A percentile compares a stretch with the other conserved stretches of the same genome.
These are phyloP conservation scores for Leccinum subgranulosum DNA, from an alignment of 768 basidiomycete genomes.

Conservation along the genomic window DNA sequence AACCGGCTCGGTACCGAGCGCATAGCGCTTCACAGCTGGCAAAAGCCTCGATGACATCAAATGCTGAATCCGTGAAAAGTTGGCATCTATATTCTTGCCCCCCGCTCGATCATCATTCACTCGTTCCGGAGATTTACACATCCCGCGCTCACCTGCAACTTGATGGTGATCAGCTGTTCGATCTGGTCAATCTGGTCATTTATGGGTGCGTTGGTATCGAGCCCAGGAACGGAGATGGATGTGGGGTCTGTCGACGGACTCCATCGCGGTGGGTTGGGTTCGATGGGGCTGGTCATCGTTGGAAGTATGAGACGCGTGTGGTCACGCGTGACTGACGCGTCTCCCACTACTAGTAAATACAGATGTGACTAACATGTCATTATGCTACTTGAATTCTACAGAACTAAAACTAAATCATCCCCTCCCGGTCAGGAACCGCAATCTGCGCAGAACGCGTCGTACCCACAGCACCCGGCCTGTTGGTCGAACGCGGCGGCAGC, in stretches of 20 bases:
- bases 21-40: conserved; percentile 88
- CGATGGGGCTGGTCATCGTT: conserved; percentile 41
- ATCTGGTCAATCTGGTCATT: conserved; percentile 91
- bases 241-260: conserved; percentile 60
- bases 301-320: conserved; percentile 7
- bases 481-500: conserved; percentile 62
- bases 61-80: conserved; percentile 88
- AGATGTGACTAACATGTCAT: neutral
- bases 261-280: conserved; percentile 67
- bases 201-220: conserved; percentile 65
- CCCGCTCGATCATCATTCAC: conserved; percentile 7
- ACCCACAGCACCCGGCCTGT: conserved; percentile 56
- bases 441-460: conserved; percentile 46
- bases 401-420: conserved; percentile 49
- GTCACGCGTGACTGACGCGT: conserved; percentile 28
- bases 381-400: too few relatives aligned
- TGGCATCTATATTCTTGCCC: conserved; percentile 82
- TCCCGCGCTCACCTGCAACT: conserved; percentile 63
- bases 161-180: conserved; percentile 90
- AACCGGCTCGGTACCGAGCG: conserved; percentile 82
- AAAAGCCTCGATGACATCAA: conserved; percentile 75
- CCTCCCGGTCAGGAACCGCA: conserved; percentile 54
- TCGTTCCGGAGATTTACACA: conserved; percentile 3
- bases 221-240: conserved; percentile 65
- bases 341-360: neutral